A percentile compares a stretch with the other conserved stretches of the same genome.
Conservation (phyloP, 1,284 basidiomycete genomes). For the Trametes polyzona region DNA sequence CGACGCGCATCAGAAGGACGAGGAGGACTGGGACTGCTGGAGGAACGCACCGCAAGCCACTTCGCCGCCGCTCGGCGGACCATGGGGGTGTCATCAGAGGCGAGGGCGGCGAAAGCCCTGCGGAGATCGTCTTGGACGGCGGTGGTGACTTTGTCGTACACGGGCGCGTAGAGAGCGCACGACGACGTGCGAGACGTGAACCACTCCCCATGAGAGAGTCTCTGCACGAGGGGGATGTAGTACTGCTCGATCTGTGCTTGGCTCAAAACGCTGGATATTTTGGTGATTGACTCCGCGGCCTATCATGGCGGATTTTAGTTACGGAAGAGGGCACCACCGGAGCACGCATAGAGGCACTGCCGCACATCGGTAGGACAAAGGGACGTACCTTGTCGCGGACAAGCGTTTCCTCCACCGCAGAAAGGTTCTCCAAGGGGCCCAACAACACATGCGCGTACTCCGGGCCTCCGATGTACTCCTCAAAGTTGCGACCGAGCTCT, state of each 20-base stretch:
- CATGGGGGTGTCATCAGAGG: conserved; percentile 98
- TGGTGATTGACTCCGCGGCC: conserved; percentile 97
- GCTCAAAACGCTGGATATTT: conserved; percentile 83
- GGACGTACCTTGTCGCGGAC: conserved; percentile 91
- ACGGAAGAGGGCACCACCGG: conserved; percentile 7
- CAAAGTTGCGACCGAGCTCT: conserved; percentile 90
- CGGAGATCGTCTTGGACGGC: conserved; percentile 88
- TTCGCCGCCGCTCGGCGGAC: conserved; percentile 96
- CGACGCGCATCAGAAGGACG: conserved; percentile 16
- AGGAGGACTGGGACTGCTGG: not conserved
- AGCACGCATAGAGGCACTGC: not conserved
- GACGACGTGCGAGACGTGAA: conserved; percentile 99
- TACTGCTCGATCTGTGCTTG: conserved; percentile 86
- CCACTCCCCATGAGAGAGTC: conserved; percentile 96
- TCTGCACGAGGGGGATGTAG: conserved; percentile 91
- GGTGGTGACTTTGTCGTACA: conserved; percentile 81
- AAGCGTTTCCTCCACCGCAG: conserved; percentile 96
- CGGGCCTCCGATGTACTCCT: conserved; percentile 94
- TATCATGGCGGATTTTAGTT: conserved; percentile 38
- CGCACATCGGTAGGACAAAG: not conserved
- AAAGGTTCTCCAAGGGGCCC: conserved; percentile 94
- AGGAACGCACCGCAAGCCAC: conserved; percentile 86
- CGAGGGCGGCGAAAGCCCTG: conserved; percentile 83
- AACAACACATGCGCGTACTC: conserved; percentile 90
- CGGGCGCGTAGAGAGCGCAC: conserved; percentile 92